A percentile compares a stretch with the other conserved stretches of the same genome.
These are phyloP conservation scores for Tuber indicum DNA, from an alignment of 495 filamentous ascomycete genomes.

Conservation along the genomic window DNA sequence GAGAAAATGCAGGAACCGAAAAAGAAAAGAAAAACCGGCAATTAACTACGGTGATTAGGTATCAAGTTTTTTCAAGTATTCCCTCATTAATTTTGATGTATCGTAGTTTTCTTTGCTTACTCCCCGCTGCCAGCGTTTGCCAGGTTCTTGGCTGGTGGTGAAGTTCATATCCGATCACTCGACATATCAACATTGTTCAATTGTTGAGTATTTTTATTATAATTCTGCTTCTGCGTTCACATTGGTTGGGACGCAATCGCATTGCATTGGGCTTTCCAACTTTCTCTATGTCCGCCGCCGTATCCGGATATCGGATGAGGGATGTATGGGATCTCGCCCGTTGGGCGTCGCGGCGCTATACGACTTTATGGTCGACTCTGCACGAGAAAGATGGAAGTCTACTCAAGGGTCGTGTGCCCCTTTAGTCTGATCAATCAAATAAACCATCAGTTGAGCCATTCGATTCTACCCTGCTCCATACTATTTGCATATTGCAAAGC, in stretches of 20 bases:
- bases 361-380: background rate
- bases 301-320: background rate
- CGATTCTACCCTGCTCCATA: background rate
- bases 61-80: too few species aligned
- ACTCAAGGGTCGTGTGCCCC: background rate
- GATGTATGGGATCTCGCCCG: background rate
- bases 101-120: too few species aligned
- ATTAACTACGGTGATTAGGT: too few species aligned
- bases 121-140: too few species aligned
- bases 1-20: slow-evolving; percentile 2
- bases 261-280: background rate
- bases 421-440: background rate
- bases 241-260: background rate
- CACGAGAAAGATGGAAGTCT: background rate
- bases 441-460: background rate
- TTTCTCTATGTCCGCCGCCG: background rate
- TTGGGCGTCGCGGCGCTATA: background rate
- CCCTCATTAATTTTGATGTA: too few species aligned
- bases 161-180: too few species aligned
- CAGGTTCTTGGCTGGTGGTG: too few species aligned
- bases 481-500: background rate
- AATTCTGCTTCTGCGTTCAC: background rate
- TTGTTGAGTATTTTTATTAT: background rate
- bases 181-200: background rate
- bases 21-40: background rate